Evolutionary conservation across 2,329 filamentous ascomycete species (phyloP).

Genomic region (Juglanconis sp.): DNA sequence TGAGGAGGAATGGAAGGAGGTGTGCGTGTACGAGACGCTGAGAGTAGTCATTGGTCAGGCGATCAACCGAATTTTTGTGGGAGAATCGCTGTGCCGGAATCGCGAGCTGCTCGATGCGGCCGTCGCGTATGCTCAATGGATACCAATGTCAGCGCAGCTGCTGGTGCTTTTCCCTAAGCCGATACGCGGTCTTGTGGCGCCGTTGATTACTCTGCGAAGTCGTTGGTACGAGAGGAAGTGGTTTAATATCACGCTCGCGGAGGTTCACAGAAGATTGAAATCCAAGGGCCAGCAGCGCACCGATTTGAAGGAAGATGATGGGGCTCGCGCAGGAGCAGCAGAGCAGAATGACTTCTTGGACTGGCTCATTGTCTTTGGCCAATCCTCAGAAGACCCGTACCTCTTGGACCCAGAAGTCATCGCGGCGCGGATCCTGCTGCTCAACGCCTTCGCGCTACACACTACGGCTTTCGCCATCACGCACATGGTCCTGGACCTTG

Average conservation of each 20-base stretch:
- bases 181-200: constrained; percentile 6
- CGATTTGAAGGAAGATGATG: neutral
- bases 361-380: constrained; percentile 9
- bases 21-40: constrained; percentile 11
- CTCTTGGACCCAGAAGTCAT: constrained; percentile 11
- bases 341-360: constrained; percentile 6
- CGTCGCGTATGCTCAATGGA: constrained; percentile 6
- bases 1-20: constrained; percentile 10
- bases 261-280: neutral
- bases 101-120: constrained; percentile 5
- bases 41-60: constrained; percentile 10
- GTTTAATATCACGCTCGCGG: constrained; percentile 7
- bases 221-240: constrained; percentile 9
- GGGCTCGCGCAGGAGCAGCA: neutral
- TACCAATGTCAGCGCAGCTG: constrained; percentile 12
- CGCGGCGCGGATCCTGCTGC: constrained; percentile 10
- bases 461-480: constrained; percentile 12
- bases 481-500: constrained; percentile 13
- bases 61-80: constrained; percentile 11
- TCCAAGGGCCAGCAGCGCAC: neutral
- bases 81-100: constrained; percentile 1
- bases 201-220: constrained; percentile 5
- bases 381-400: constrained; percentile 8
- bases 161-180: constrained; percentile 2
- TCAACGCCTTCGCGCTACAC: constrained; percentile 13